Evolutionary conservation across 768 basidiomycete species (phyloP).

Genomic region (Leccinum variicolor): DNA sequence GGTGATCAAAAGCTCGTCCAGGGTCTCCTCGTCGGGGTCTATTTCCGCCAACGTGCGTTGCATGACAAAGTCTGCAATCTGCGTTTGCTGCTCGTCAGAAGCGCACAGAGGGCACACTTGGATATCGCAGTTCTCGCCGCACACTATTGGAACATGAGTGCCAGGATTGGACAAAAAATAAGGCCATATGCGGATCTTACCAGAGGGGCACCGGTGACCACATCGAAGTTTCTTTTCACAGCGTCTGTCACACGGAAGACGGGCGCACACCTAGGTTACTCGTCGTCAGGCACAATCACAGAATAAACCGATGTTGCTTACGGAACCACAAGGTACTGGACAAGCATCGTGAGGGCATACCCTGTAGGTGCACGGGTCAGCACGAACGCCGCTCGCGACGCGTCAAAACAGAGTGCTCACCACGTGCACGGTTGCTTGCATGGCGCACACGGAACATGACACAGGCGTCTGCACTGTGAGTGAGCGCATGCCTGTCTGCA

Average conservation of each 20-base stretch:
- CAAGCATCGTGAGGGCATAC: slow-evolving; percentile 52
- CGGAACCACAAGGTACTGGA: slow-evolving; percentile 66
- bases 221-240: slow-evolving; percentile 51
- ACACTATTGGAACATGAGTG: slow-evolving; percentile 41
- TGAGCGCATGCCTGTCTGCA: slow-evolving; percentile 59
- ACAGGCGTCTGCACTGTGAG: slow-evolving; percentile 43
- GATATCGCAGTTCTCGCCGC: slow-evolving; percentile 57
- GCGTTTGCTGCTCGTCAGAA: slow-evolving; percentile 31
- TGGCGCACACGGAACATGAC: slow-evolving; percentile 55
- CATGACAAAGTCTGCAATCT: slow-evolving; percentile 60
- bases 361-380: slow-evolving; percentile 33
- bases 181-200: slow-evolving; percentile 31
- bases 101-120: slow-evolving; percentile 57
- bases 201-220: slow-evolving; percentile 66
- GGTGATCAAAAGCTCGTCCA: slow-evolving; percentile 57
- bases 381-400: background rate
- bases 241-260: slow-evolving; percentile 58
- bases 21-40: slow-evolving; percentile 32
- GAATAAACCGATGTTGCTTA: slow-evolving; percentile 31
- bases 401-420: slow-evolving; percentile 21
- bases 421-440: slow-evolving; percentile 63
- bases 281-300: background rate
- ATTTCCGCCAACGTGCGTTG: slow-evolving; percentile 49
- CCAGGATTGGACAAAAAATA: background rate
- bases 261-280: slow-evolving; percentile 50